Evolutionary conservation across 306 rosid species (phyloP), one percentile per base, ranked within the genome.

Genomic region (Citrullus mucosospermus): DNA sequence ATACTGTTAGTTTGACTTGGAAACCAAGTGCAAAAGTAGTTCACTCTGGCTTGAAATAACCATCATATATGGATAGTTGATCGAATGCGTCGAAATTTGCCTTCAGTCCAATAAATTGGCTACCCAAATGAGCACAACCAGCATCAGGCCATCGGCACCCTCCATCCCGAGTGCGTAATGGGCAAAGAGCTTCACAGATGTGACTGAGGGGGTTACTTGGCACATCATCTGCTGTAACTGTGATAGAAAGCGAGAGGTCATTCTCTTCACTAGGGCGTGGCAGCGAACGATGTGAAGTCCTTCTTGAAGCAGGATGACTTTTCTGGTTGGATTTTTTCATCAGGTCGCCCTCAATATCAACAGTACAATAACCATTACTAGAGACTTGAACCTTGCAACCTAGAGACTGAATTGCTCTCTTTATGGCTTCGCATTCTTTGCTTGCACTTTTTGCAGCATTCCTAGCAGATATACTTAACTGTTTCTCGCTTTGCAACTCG

Each of bases 71-170:
- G 18, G 92, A 89, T 18, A 95, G 91, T 50, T 84, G 88, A 84
- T 95, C 97, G 70, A 95, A 89, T 20, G 97, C 99, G 81, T 95
- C 99, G 69, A 85, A 95, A 85, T 95, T 95, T 66, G 97, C 97
- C 88, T 87, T 95, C 10, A 95, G 79, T 57, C 99, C 97, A 28
- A 92, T 87, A 85, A 92, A 91, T 73, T 95, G 99, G 85, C 97
- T 92, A 48, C 91, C 79, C 61, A 87, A 75, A 81, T 90, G 97
- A 70, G 97, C 99, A 88, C 99, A 95, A 41, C 80, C 90, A 53
- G 97, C 87, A 80, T 86, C 88, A 12, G 97, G 97, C 99, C 99
- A 95, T 78, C 85, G 83, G 86, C 99, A 95, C 74, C 88, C 89
- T 82, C 97, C 97, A 25, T 84, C 97, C 61, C 81, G 83, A 53